phyloP scores from a whole-genome alignment of 73 alveolate genomes.

The Paramecium sexaurelia region DNA sequence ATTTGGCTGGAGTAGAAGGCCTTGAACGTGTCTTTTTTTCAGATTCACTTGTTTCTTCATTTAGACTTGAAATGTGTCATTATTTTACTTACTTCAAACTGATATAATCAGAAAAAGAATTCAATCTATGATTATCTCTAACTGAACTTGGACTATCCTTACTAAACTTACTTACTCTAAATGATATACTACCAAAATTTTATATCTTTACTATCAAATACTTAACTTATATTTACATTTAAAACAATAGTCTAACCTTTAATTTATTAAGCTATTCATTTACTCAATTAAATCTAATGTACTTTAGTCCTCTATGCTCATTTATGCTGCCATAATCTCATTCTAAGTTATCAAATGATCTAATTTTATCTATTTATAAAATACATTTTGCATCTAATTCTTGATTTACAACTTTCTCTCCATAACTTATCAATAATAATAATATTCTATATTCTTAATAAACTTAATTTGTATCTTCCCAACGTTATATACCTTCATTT shows the following conservation, averaged over 20 bases:
- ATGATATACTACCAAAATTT: not conserved
- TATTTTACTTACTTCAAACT: not conserved
- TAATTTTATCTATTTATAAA: not conserved
- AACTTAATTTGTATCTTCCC: not conserved
- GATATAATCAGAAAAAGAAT: slow-evolving; percentile 21
- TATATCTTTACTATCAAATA: not conserved
- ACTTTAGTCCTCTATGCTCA: not conserved
- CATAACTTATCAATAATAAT: slow-evolving; percentile 1
- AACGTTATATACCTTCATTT: not conserved
- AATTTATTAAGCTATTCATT: slow-evolving; percentile 40
- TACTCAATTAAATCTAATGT: not conserved
- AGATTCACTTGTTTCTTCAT: not conserved
- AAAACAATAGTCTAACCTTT: not conserved
- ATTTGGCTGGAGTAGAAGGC: slow-evolving; percentile 36
- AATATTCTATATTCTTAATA: slow-evolving; percentile 40
- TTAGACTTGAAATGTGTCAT: not conserved
- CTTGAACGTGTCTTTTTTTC: slow-evolving; percentile 8
- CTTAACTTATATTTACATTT: not conserved
- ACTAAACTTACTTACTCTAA: slow-evolving; percentile 30
- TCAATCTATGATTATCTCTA: not conserved
- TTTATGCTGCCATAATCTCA: slow-evolving; percentile 17
- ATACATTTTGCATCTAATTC: slow-evolving; percentile 55
- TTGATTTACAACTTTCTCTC: slow-evolving; percentile 11
- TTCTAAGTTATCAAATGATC: slow-evolving; percentile 32
- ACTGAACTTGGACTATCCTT: slow-evolving; percentile 23